Conservation (phyloP, 2,329 filamentous ascomycete species). For the Myriosclerotinia duriaeana region DNA sequence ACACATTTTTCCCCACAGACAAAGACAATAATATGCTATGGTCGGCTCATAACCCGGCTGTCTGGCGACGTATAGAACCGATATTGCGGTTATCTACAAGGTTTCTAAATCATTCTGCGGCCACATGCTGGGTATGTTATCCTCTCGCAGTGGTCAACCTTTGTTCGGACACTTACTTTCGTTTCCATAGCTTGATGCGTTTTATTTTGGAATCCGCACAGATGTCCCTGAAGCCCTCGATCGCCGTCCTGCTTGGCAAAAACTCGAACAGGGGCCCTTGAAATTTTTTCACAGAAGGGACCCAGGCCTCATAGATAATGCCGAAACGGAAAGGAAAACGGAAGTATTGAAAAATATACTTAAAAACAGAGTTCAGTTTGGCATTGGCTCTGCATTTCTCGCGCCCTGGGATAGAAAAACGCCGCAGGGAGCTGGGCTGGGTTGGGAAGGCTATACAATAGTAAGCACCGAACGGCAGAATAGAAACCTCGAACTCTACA, state of each 20-base stretch:
- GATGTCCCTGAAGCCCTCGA: slow-evolving; percentile 4
- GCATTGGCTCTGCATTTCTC: not conserved
- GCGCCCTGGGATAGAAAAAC: slow-evolving; percentile 1
- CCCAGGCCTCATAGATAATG: not conserved
- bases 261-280: slow-evolving; percentile 4
- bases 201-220: not conserved
- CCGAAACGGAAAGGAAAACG: not conserved
- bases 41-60: slow-evolving; percentile 2
- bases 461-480: not conserved
- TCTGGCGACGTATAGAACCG: slow-evolving; percentile 6
- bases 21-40: slow-evolving; percentile 7
- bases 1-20: not conserved
- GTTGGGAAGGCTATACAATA: slow-evolving; percentile 9
- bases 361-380: not conserved
- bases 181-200: slow-evolving; percentile 6
- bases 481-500: not conserved
- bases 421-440: not conserved
- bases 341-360: not conserved
- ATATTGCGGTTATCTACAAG: slow-evolving; percentile 4
- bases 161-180: not conserved
- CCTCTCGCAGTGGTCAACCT: not conserved
- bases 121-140: slow-evolving; percentile 8
- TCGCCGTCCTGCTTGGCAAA: slow-evolving; percentile 1
- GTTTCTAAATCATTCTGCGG: not conserved
- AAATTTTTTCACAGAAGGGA: slow-evolving; percentile 2